Conservation (phyloP, 441 rosid genomes). For the Pelargonium australe region DNA sequence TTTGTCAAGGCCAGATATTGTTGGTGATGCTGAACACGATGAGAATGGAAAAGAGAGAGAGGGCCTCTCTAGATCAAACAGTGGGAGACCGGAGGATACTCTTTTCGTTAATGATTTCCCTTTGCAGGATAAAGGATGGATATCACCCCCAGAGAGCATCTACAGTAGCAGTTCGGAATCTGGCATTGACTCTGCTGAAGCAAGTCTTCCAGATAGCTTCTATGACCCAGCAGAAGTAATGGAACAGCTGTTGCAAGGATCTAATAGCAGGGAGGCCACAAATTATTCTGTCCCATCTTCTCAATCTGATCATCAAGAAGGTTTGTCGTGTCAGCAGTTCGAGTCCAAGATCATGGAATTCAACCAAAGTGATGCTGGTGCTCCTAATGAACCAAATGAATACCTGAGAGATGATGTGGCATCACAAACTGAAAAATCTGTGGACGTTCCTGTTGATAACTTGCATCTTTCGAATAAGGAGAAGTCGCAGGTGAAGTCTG, state of each 20-base stretch:
- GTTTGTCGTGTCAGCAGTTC: conserved; percentile 20
- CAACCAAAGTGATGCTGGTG: conserved; percentile 25
- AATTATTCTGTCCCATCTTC: conserved; percentile 34
- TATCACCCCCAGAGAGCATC: conserved; percentile 78
- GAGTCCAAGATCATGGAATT: conserved; percentile 22
- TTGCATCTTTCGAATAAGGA: conserved; percentile 30
- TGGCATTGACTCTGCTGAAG: conserved; percentile 36
- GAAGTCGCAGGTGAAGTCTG: conserved; percentile 31
- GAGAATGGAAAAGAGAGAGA: conserved; percentile 36
- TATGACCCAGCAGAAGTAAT: conserved; percentile 32
- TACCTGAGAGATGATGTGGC: conserved; percentile 23
- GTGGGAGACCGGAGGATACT: conserved; percentile 38
- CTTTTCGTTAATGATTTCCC: conserved; percentile 33
- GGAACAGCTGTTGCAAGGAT: conserved; percentile 27
- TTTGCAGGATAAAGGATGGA: conserved; percentile 61
- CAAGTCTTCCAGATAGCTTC: conserved; percentile 35
- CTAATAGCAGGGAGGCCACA: conserved; percentile 22
- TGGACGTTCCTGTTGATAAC: conserved; percentile 26
- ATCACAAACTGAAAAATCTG: conserved; percentile 30
- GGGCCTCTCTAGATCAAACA: conserved; percentile 36
- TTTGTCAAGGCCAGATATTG: conserved; percentile 47
- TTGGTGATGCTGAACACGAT: conserved; percentile 34
- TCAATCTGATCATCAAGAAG: conserved; percentile 33
- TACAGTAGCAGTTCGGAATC: conserved; percentile 54
- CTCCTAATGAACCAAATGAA: conserved; percentile 30